These are phyloP conservation scores for Limonium bicolor DNA, from an alignment of 148 eudicot species.

Conservation along the genomic window DNA sequence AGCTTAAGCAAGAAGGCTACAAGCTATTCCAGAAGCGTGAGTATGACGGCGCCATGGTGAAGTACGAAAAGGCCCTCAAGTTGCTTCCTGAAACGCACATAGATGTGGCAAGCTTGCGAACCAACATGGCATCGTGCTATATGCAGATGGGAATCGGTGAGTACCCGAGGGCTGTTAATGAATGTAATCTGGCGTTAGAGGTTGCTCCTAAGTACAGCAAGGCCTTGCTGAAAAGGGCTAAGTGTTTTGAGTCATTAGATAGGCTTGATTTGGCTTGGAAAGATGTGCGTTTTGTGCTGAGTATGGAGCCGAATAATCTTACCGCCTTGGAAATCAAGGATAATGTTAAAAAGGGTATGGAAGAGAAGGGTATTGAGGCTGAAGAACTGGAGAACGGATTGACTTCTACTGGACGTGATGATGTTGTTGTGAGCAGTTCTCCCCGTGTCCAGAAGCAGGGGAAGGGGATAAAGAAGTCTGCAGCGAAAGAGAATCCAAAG, in stretches of 20 bases:
- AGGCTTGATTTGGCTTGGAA: constrained; percentile 71
- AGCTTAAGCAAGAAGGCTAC: constrained; percentile 79
- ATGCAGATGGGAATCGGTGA: constrained; percentile 89
- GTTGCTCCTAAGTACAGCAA: constrained; percentile 98
- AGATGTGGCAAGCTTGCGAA: constrained; percentile 65
- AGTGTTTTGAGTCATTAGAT: constrained; percentile 74
- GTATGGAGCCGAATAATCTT: constrained; percentile 75
- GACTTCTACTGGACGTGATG: constrained; percentile 17
- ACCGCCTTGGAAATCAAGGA: constrained; percentile 63
- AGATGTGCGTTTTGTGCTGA: constrained; percentile 71
- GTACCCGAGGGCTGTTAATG: constrained; percentile 75
- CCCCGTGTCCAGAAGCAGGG: constrained; percentile 22
- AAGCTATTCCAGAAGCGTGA: constrained; percentile 62
- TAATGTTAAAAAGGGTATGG: constrained; percentile 38
- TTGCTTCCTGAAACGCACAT: constrained; percentile 78
- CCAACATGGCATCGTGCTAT: constrained; percentile 79
- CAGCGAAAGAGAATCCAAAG: not conserved
- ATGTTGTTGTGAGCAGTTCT: constrained; percentile 13
- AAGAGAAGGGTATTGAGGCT: constrained; percentile 44
- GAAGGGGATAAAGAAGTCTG: constrained; percentile 14
- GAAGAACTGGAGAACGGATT: constrained; percentile 38
- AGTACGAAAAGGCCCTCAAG: constrained; percentile 80
- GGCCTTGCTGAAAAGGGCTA: constrained; percentile 81
- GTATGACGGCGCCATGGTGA: constrained; percentile 83
- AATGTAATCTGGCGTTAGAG: constrained; percentile 85